These are phyloP conservation scores for Acorus gramineus DNA, from an alignment of 106 monocot genomes.

Conservation along the genomic window DNA sequence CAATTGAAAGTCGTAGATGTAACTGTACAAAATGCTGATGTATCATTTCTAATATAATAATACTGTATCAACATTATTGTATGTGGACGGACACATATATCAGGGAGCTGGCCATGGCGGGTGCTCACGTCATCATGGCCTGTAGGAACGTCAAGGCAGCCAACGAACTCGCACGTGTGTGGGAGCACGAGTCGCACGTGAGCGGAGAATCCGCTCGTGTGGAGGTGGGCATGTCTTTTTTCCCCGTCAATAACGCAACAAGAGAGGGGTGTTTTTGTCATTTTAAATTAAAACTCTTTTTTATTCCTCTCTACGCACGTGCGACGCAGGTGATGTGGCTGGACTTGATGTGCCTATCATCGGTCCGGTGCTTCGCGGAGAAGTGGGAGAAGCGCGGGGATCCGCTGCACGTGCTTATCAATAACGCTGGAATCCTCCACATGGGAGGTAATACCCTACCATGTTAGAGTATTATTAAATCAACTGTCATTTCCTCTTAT, in stretches of 20 bases:
- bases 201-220: background rate
- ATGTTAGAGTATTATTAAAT: no score
- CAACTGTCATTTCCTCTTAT: no score
- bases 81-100: no score
- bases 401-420: constrained; percentile 12
- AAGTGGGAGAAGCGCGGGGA: constrained; percentile 8
- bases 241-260: no score
- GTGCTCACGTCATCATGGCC: constrained; percentile 15
- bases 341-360: constrained; percentile 6
- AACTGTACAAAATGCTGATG: no score
- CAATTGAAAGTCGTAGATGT: no score
- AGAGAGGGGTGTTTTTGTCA: no score
- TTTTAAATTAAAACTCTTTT: background rate
- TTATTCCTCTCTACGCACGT: no score
- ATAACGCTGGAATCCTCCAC: constrained; percentile 8
- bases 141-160: constrained; percentile 7
- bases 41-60: no score
- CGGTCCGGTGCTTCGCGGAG: constrained; percentile 5
- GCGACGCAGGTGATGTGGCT: background rate
- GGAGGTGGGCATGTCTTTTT: background rate
- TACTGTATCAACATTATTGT: no score
- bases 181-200: background rate
- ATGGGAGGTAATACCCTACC: background rate
- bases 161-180: background rate
- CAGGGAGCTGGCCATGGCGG: constrained; percentile 12